Evolutionary conservation across 768 basidiomycete genomes (phyloP).

Genomic region (Tephrocybe sp.): DNA sequence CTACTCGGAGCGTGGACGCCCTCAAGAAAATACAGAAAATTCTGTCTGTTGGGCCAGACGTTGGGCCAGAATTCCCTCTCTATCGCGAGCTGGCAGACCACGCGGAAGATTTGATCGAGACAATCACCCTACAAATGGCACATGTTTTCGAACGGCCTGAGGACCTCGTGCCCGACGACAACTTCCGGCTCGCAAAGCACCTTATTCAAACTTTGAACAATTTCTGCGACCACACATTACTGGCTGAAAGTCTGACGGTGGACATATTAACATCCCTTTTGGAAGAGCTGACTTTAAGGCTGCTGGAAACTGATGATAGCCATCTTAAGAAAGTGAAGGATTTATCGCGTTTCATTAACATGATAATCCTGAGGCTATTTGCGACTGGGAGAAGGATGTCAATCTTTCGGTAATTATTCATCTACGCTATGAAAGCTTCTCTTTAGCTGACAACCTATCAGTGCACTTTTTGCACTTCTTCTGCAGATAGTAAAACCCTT

Average conservation of each 20-base stretch:
- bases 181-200: conserved; percentile 94
- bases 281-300: conserved; percentile 85
- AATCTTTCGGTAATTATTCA: conserved; percentile 71
- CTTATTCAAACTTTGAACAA: conserved; percentile 94
- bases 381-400: conserved; percentile 88
- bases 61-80: conserved; percentile 60
- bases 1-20: conserved; percentile 84
- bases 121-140: conserved; percentile 87
- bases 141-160: conserved; percentile 86
- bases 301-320: conserved; percentile 93
- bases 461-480: conserved; percentile 78
- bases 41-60: conserved; percentile 72
- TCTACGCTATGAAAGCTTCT: conserved; percentile 1
- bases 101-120: conserved; percentile 83
- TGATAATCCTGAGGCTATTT: conserved; percentile 94
- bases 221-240: conserved; percentile 86
- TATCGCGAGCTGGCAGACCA: conserved; percentile 80
- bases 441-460: conserved; percentile 23
- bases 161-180: conserved; percentile 68
- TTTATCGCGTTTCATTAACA: conserved; percentile 94
- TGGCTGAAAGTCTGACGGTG: conserved; percentile 85
- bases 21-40: conserved; percentile 92
- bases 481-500: conserved; percentile 84
- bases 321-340: conserved; percentile 84
- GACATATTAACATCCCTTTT: conserved; percentile 84